phyloP scores from a whole-genome alignment of 192 early-diverging fungal genomes.

The Glomus cerebriforme region DNA sequence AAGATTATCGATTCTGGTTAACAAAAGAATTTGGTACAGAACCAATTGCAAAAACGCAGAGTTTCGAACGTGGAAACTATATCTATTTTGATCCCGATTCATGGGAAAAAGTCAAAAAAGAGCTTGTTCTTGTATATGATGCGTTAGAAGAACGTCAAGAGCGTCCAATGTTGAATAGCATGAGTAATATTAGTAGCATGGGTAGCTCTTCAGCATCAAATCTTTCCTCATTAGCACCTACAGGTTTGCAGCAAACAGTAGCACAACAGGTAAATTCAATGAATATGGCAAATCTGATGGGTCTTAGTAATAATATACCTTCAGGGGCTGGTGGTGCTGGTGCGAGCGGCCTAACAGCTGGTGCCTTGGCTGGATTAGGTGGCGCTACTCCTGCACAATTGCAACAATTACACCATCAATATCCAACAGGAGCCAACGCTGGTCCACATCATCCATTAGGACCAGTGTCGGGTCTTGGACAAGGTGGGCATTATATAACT shows the following conservation, averaged over 20 bases:
- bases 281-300: conserved; percentile 26
- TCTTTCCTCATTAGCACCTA: conserved; percentile 5
- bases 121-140: conserved; percentile 86
- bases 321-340: neutral
- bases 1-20: conserved; percentile 90
- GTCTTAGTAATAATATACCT: neutral
- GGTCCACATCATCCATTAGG: conserved; percentile 20
- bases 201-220: neutral
- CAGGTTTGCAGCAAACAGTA: neutral
- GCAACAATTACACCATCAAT: conserved; percentile 10
- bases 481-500: neutral
- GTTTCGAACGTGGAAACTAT: conserved; percentile 83
- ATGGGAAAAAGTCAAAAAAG: conserved; percentile 91
- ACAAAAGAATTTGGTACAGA: conserved; percentile 75
- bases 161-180: neutral
- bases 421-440: conserved; percentile 3
- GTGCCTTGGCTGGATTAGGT: conserved; percentile 15
- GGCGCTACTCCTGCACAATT: conserved; percentile 9
- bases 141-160: conserved; percentile 87
- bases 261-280: neutral
- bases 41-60: conserved; percentile 57
- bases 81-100: conserved; percentile 90
- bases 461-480: conserved; percentile 12
- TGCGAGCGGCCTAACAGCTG: neutral
- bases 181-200: conserved; percentile 8